Evolutionary conservation across 352 stramenopile species (phyloP), one percentile per base, ranked within the genome.

Genomic region (Pythium aquatile): DNA sequence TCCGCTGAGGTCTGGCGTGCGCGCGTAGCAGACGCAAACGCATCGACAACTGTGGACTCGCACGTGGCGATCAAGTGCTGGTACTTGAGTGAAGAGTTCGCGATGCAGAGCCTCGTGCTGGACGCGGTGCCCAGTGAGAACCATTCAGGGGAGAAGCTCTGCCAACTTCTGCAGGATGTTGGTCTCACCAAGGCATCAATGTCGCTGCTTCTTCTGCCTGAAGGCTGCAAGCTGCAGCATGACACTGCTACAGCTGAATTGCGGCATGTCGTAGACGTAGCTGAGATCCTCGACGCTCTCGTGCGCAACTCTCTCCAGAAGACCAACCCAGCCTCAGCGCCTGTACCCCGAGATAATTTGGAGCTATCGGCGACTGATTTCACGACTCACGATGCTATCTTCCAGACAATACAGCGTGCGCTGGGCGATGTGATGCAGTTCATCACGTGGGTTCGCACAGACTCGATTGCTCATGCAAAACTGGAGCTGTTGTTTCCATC

Each of bases 71-170:
- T 37, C 53, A 68, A 59, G 49, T 81, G 74, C 35, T 59, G 64
- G 39, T 67, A 64, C 16, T 53, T 84, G 30, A 77, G 39, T 33
- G 69, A 74, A 6, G 62, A 78, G 9, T 84, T 84, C 39, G 35
- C 35, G 17, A 47, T 39, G 26, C 60, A 68, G 26, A 68, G 64
- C 4, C 66, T 48, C 24, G 63, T 70, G 44, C 56, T 84, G 5
- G 76, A 78, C 8, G 72, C 77, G 11, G 13, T 78, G 9, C 58
- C 61, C 3, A 30, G 75, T 20, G 33, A 55, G 5, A 61, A 33
- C 6, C 42, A 64, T 10, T 39, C 29, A 8, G 6, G 13, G 0
- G 60, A 70, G 8, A 48, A 32, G 2, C 4, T 78, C 3, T 10
- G 47, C 5, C 39, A 57, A 0, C 53, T 70, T 9, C 13, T 79